Evolutionary conservation across 495 filamentous ascomycete genomes (phyloP).

Genomic region (Penicillium desertorum): DNA sequence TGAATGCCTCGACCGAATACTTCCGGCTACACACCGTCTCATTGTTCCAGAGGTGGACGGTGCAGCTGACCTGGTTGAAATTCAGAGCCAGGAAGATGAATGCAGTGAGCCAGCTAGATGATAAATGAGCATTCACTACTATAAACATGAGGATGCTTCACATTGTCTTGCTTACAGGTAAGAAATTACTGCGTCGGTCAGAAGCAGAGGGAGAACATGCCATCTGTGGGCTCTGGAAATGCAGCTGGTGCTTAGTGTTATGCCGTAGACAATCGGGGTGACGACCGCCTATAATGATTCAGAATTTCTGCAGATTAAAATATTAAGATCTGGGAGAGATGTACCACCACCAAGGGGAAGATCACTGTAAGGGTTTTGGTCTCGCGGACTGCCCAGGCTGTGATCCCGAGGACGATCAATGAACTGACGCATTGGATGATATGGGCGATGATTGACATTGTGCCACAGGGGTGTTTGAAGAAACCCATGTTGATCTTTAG

Average conservation of each 20-base stretch:
- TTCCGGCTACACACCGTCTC: constrained; percentile 19
- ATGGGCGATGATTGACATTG: constrained; percentile 12
- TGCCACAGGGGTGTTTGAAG: constrained; percentile 2
- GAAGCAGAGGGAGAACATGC: constrained; percentile 17
- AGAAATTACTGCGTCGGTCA: constrained; percentile 15
- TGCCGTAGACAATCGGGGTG: constrained; percentile 10
- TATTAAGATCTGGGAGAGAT: background rate
- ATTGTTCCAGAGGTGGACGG: constrained; percentile 19
- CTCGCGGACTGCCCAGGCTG: constrained; percentile 20
- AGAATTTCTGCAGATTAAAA: background rate
- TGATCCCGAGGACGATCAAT: constrained; percentile 26
- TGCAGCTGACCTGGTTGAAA: constrained; percentile 22
- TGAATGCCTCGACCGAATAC: constrained; percentile 24
- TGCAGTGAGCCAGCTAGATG: constrained; percentile 23
- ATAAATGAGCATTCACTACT: background rate
- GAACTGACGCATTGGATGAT: constrained; percentile 18
- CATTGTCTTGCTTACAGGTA: constrained; percentile 17
- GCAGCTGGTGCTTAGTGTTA: constrained; percentile 15
- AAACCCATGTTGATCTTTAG: background rate
- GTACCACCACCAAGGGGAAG: constrained; percentile 19
- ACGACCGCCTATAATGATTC: constrained; percentile 8
- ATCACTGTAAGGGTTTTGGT: constrained; percentile 28
- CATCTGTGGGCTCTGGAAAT: constrained; percentile 11
- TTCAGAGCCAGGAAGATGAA: constrained; percentile 25
- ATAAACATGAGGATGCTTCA: background rate